Evolutionary conservation across 148 eudicot species (phyloP).

Genomic region (Diospyros kaki): DNA sequence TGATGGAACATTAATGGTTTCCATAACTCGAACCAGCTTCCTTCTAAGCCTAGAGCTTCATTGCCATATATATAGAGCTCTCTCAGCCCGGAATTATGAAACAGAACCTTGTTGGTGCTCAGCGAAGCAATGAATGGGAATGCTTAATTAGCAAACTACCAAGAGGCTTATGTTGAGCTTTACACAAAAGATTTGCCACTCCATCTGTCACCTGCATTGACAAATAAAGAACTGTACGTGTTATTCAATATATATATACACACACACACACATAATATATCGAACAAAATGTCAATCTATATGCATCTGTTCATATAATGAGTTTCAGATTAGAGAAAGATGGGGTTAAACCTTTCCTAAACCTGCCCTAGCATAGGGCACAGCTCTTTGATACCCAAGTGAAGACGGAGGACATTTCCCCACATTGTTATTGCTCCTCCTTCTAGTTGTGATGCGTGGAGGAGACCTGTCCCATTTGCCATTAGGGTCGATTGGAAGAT

Average conservation of each 20-base stretch:
- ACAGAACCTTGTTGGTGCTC: conserved; percentile 2
- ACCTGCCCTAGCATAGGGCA: conserved; percentile 64
- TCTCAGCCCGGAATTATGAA: no score
- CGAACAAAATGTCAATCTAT: background rate
- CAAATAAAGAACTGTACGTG: background rate
- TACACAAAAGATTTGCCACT: conserved; percentile 41
- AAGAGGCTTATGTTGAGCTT: conserved; percentile 51
- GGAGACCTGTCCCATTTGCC: conserved; percentile 3
- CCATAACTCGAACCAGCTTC: no score
- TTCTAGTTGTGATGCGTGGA: conserved; percentile 24
- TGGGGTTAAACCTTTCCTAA: conserved; percentile 53
- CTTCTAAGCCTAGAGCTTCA: no score
- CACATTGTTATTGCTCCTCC: conserved; percentile 20
- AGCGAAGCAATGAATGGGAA: conserved; percentile 61
- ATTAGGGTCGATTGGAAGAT: conserved; percentile 12
- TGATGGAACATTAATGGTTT: no score
- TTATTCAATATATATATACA: no score
- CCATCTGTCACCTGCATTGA: conserved; percentile 61
- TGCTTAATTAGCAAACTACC: conserved; percentile 52
- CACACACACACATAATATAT: no score
- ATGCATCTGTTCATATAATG: background rate
- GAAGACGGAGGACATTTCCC: conserved; percentile 72
- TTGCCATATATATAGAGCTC: no score
- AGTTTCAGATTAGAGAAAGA: background rate
- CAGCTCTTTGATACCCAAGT: conserved; percentile 46